These are phyloP conservation scores for Artomyces pyxidatus DNA, from an alignment of 768 basidiomycete species.

Conservation along the genomic window DNA sequence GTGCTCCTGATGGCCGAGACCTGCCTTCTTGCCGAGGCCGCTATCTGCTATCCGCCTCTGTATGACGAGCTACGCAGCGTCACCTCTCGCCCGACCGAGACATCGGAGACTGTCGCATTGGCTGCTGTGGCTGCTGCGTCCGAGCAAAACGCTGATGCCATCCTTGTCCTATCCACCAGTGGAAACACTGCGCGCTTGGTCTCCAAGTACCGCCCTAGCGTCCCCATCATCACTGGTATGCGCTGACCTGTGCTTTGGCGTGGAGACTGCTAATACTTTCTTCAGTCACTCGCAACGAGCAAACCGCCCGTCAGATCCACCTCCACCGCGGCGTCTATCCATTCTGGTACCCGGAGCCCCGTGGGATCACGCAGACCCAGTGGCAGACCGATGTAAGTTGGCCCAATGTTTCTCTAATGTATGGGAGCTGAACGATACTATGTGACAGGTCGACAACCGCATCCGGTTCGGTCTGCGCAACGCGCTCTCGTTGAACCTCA, in stretches of 20 bases:
- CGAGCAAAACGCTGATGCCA: constrained; percentile 92
- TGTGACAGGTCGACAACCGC: constrained; percentile 71
- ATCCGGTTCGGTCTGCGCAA: constrained; percentile 82
- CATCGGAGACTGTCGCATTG: constrained; percentile 92
- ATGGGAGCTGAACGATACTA: neutral
- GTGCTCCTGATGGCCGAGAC: constrained; percentile 99
- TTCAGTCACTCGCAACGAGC: constrained; percentile 89
- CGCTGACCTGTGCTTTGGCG: constrained; percentile 4
- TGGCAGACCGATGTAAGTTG: constrained; percentile 93
- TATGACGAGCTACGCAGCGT: constrained; percentile 81
- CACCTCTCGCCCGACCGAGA: constrained; percentile 84
- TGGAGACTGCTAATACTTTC: neutral
- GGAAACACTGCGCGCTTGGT: constrained; percentile 93
- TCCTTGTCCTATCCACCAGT: constrained; percentile 93
- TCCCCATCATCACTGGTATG: constrained; percentile 92
- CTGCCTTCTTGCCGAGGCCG: constrained; percentile 90
- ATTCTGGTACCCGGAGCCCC: constrained; percentile 93
- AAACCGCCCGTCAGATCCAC: constrained; percentile 94
- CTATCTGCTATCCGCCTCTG: constrained; percentile 91
- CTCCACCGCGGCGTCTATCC: constrained; percentile 96
- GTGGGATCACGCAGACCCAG: constrained; percentile 77
- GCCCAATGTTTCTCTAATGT: neutral
- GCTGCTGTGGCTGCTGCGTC: constrained; percentile 92
- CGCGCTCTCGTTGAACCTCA: constrained; percentile 77
- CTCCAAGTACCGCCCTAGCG: constrained; percentile 90